These are phyloP conservation scores for Nicotiana tomentosiformis DNA, from an alignment of 257 asterid genomes.

Conservation along the genomic window DNA sequence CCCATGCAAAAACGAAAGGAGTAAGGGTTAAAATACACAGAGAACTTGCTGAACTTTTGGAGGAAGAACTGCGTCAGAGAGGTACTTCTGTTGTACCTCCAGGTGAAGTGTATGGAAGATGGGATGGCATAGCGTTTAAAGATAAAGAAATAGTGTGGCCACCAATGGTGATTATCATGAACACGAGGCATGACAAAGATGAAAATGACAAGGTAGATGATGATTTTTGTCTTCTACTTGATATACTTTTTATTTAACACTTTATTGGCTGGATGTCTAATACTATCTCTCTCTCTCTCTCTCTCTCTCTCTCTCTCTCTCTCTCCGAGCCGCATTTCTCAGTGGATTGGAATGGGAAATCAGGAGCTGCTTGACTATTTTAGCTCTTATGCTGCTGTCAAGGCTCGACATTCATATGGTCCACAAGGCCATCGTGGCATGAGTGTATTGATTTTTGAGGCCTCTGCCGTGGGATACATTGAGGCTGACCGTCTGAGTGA, in stretches of 20 bases:
- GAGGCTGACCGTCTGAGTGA: constrained; percentile 36
- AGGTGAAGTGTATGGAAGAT: constrained; percentile 31
- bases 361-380: constrained; percentile 39
- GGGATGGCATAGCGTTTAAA: constrained; percentile 20
- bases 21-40: constrained; percentile 31
- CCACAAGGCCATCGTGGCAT: constrained; percentile 53
- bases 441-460: constrained; percentile 36
- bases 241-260: not conserved
- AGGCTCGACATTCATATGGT: constrained; percentile 39
- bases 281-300: not conserved
- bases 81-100: constrained; percentile 26
- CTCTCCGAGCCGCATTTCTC: not conserved
- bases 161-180: constrained; percentile 38
- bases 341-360: constrained; percentile 50
- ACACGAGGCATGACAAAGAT: constrained; percentile 30
- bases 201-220: constrained; percentile 30
- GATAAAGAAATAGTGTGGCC: constrained; percentile 45
- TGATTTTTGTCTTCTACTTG: not conserved
- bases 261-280: not conserved
- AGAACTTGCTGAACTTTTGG: constrained; percentile 36
- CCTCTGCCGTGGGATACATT: constrained; percentile 35
- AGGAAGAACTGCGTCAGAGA: constrained; percentile 32
- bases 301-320: not conserved
- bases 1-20: constrained; percentile 40
- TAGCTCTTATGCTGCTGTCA: constrained; percentile 19